These are phyloP conservation scores for Vigna nakashimae DNA, from an alignment of 306 rosid genomes.

Conservation along the genomic window DNA sequence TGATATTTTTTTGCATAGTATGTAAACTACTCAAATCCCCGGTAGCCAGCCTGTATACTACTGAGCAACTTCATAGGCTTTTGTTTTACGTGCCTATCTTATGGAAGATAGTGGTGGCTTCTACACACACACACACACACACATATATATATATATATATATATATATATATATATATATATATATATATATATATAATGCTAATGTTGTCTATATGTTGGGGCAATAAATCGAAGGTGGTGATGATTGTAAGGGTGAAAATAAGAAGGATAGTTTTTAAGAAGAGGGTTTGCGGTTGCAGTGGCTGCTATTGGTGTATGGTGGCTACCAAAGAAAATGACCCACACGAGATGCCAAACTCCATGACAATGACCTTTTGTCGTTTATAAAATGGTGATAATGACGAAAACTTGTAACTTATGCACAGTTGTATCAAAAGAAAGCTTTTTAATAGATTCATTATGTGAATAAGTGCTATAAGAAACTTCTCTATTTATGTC, in stretches of 20 bases:
- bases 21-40: too few species aligned
- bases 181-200: neutral
- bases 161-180: too few species aligned
- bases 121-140: too few species aligned
- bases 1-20: neutral
- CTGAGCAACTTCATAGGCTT: neutral
- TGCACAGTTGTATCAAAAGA: neutral
- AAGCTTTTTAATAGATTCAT: conserved; percentile 1
- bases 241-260: conserved; percentile 46
- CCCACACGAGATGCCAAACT: conserved; percentile 33
- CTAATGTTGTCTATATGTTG: neutral
- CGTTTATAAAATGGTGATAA: conserved; percentile 26
- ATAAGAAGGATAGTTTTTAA: conserved; percentile 40
- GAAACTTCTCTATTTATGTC: conserved; percentile 9
- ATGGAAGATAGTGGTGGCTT: neutral
- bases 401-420: conserved; percentile 1
- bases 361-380: conserved; percentile 43
- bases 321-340: conserved; percentile 48
- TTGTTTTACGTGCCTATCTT: neutral
- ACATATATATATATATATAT: too few species aligned
- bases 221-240: conserved; percentile 30
- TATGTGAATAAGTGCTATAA: neutral
- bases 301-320: conserved; percentile 31
- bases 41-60: neutral
- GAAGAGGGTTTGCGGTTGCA: conserved; percentile 28